Evolutionary conservation across 1,284 basidiomycete species (phyloP).

Genomic region (Pisolithus thermaeus): DNA sequence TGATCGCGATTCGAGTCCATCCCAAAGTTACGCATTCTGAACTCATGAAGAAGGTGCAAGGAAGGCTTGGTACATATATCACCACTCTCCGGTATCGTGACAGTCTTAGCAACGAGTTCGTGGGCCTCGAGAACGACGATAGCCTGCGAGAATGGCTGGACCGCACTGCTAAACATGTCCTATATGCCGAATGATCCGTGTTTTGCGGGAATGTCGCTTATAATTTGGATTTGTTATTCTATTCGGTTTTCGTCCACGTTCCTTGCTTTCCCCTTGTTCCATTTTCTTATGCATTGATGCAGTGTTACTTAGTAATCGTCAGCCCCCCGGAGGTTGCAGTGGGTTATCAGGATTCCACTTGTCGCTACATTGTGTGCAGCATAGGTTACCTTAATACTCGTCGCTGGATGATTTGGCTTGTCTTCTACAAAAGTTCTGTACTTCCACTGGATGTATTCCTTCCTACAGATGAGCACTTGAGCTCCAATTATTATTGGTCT

Average conservation of each 20-base stretch:
- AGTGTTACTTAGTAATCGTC: background rate
- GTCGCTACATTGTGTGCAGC: constrained; percentile 4
- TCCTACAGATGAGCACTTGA: no score
- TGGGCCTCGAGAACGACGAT: constrained; percentile 64
- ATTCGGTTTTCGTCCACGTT: constrained; percentile 14
- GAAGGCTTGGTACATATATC: constrained; percentile 78
- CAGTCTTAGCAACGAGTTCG: constrained; percentile 58
- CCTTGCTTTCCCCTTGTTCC: constrained; percentile 1
- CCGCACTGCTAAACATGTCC: constrained; percentile 79
- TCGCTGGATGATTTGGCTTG: background rate
- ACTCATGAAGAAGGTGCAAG: constrained; percentile 87
- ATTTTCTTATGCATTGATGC: background rate
- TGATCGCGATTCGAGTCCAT: constrained; percentile 97
- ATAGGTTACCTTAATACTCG: constrained; percentile 12
- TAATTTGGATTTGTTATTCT: constrained; percentile 22
- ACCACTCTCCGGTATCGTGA: constrained; percentile 68
- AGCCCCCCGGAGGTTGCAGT: background rate
- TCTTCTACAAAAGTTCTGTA: background rate
- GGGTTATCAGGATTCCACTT: constrained; percentile 5
- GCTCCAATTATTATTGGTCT: no score
- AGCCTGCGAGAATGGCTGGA: constrained; percentile 80
- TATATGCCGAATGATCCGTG: constrained; percentile 67
- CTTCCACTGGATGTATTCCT: background rate
- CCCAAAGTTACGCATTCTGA: constrained; percentile 84
- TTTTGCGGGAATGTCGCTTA: constrained; percentile 12